These are phyloP conservation scores for Canavalia gladiata DNA, from an alignment of 306 rosid species.

Conservation along the genomic window DNA sequence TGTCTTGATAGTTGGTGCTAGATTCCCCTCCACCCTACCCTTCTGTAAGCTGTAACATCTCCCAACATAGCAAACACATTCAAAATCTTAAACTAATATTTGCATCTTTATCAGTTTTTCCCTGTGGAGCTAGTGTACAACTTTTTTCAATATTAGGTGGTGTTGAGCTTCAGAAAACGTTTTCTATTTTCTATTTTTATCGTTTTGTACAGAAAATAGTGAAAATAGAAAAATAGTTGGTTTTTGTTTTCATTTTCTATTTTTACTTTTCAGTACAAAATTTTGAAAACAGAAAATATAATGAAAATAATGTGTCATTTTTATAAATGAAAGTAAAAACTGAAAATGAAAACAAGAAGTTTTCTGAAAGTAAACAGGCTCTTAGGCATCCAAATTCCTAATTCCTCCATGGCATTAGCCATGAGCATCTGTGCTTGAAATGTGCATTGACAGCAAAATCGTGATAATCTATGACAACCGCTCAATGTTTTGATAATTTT, in stretches of 20 bases:
- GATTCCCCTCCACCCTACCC: conserved; percentile 4
- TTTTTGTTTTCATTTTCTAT: too few species aligned
- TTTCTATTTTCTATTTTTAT: too few species aligned
- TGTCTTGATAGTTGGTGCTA: conserved; percentile 43
- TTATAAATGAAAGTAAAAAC: too few species aligned
- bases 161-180: too few species aligned
- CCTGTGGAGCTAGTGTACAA: conserved; percentile 3
- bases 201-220: too few species aligned
- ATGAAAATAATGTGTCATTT: too few species aligned
- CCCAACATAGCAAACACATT: conserved; percentile 8
- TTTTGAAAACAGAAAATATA: too few species aligned
- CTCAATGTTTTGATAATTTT: conserved; percentile 19
- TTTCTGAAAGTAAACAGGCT: too few species aligned
- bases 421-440: conserved; percentile 27
- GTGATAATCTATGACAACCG: background rate
- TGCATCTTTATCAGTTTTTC: background rate
- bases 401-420: conserved; percentile 10
- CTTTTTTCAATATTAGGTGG: conserved; percentile 17
- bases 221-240: too few species aligned
- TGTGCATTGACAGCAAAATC: conserved; percentile 28
- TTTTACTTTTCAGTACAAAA: too few species aligned
- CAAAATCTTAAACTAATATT: conserved; percentile 17
- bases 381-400: background rate
- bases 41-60: conserved; percentile 26
- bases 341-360: too few species aligned